phyloP scores from a whole-genome alignment of 2,329 filamentous ascomycete genomes.

The Lithohypha guttulata region DNA sequence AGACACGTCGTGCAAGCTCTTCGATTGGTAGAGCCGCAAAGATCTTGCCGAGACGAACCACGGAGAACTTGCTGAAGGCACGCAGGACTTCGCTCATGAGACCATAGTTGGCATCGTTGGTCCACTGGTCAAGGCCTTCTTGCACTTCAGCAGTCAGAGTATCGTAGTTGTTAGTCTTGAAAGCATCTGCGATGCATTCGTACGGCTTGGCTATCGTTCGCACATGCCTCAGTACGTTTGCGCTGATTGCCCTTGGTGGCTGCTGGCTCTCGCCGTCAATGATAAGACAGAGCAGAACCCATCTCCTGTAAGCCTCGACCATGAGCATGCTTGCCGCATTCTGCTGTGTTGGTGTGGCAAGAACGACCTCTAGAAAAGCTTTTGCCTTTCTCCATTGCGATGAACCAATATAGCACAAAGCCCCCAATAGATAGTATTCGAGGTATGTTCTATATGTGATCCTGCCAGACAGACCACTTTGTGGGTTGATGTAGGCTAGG shows the following conservation, averaged over 20 bases:
- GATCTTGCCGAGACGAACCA: constrained; percentile 60
- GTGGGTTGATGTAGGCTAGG: constrained; percentile 27
- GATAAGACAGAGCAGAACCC: constrained; percentile 67
- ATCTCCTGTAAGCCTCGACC: constrained; percentile 86
- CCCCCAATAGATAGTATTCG: constrained; percentile 56
- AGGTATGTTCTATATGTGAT: constrained; percentile 37
- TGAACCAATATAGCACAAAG: constrained; percentile 52
- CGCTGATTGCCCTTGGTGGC: constrained; percentile 47
- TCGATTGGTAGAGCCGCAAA: constrained; percentile 54
- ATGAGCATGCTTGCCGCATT: constrained; percentile 62
- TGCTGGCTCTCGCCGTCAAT: constrained; percentile 49
- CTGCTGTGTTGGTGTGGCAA: constrained; percentile 57
- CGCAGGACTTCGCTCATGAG: constrained; percentile 59
- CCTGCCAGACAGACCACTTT: constrained; percentile 30
- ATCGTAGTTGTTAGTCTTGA: constrained; percentile 48
- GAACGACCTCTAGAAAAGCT: constrained; percentile 51
- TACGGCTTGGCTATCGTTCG: constrained; percentile 57
- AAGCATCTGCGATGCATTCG: constrained; percentile 56
- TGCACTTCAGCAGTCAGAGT: constrained; percentile 56
- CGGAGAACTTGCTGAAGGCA: constrained; percentile 64
- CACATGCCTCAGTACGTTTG: constrained; percentile 46
- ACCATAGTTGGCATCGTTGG: constrained; percentile 59
- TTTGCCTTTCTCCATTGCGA: constrained; percentile 53
- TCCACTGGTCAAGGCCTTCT: constrained; percentile 50
- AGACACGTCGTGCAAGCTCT: constrained; percentile 32